Percentiles rank a stretch among this genome's conserved stretches.
Evolutionary conservation across 495 filamentous ascomycete genomes (phyloP).

Genomic region (Trichocladium uniseriatum): DNA sequence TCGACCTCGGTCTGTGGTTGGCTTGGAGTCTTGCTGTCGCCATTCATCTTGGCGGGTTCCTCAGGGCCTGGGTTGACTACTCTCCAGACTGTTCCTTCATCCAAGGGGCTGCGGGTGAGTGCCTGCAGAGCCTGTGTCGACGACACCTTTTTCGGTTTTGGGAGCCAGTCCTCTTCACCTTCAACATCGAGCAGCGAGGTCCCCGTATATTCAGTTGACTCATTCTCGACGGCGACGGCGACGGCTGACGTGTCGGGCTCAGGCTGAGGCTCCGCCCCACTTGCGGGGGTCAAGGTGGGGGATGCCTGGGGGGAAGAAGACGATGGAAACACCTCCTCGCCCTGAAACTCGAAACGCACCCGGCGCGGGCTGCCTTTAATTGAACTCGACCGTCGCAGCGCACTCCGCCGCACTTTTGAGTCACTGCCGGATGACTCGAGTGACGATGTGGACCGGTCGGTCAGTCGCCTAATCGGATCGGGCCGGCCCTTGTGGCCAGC

Average conservation of each 20-base stretch:
- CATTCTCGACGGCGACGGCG: conserved; percentile 12
- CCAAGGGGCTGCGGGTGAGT: conserved; percentile 34
- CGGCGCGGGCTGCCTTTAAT: conserved; percentile 41
- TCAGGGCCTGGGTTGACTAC: conserved; percentile 32
- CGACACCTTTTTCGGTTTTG: conserved; percentile 36
- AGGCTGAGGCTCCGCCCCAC: conserved; percentile 15
- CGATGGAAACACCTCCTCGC: conserved; percentile 41
- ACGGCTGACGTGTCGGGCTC: conserved; percentile 17
- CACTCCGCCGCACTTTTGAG: conserved; percentile 35
- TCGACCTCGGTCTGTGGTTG: neutral
- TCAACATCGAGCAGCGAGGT: conserved; percentile 27
- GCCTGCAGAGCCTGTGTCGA: conserved; percentile 39
- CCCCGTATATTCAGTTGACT: conserved; percentile 17
- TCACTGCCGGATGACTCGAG: conserved; percentile 35
- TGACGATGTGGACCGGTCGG: conserved; percentile 34
- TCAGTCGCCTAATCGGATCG: conserved; percentile 16
- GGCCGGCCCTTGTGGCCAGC: conserved; percentile 5
- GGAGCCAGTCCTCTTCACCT: conserved; percentile 33
- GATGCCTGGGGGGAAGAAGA: conserved; percentile 34
- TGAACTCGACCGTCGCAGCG: conserved; percentile 39
- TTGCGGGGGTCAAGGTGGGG: conserved; percentile 3
- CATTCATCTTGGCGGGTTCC: conserved; percentile 24
- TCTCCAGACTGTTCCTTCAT: conserved; percentile 36
- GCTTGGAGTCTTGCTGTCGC: neutral
- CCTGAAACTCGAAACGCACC: conserved; percentile 46